Evolutionary conservation across 331 rosid species (phyloP).

Genomic region (Saraca asoca): DNA sequence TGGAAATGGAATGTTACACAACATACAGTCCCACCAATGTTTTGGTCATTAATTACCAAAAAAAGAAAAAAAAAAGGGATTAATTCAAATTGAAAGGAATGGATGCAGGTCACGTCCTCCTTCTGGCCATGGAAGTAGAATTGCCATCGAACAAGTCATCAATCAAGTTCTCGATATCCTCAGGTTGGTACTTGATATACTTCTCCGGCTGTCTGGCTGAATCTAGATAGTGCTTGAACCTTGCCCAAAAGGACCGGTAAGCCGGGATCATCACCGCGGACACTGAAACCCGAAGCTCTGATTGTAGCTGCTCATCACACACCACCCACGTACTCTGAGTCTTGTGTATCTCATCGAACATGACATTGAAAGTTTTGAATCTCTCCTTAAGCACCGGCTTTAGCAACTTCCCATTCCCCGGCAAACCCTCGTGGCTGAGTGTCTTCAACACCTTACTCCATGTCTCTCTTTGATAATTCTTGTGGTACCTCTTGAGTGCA

Average conservation of each 20-base stretch:
- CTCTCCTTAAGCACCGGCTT: constrained; percentile 67
- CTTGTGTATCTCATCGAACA: constrained; percentile 77
- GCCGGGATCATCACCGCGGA: constrained; percentile 79
- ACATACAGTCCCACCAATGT: too few relatives aligned
- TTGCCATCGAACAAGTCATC: constrained; percentile 71
- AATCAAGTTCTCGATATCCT: constrained; percentile 69
- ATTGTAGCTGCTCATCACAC: constrained; percentile 73
- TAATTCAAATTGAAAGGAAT: too few relatives aligned
- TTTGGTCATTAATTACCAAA: too few relatives aligned
- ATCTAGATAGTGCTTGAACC: constrained; percentile 68
- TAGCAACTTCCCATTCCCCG: constrained; percentile 49
- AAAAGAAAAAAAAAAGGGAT: too few relatives aligned
- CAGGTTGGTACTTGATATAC: constrained; percentile 77
- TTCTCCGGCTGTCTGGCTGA: constrained; percentile 58
- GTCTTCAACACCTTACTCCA: constrained; percentile 68
- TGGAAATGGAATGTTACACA: too few relatives aligned
- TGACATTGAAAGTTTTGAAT: constrained; percentile 61
- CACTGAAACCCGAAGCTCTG: constrained; percentile 71
- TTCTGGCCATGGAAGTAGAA: constrained; percentile 45
- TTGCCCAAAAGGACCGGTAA: constrained; percentile 65
- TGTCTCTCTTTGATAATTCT: constrained; percentile 71
- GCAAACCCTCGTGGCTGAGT: constrained; percentile 59
- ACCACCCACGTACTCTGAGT: constrained; percentile 77
- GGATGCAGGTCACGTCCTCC: constrained; percentile 44
- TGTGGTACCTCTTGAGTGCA: constrained; percentile 56